Conservation (phyloP, 2,329 filamentous ascomycete species). For the Aspergillus tanneri region DNA sequence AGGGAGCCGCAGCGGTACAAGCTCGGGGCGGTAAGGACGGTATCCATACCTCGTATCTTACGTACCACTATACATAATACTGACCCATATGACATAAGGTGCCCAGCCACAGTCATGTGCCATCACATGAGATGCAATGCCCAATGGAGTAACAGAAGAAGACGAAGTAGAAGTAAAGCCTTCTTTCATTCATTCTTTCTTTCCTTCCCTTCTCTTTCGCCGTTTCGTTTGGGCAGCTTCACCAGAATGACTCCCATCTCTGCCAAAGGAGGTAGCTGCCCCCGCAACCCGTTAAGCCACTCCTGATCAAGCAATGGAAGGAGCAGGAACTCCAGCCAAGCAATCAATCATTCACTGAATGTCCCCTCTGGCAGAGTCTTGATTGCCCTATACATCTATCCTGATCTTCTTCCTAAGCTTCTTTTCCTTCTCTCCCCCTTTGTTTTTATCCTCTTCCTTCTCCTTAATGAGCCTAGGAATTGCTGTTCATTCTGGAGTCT, state of each 20-base stretch:
- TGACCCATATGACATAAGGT: conserved; percentile 3
- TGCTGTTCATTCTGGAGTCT: too few species aligned
- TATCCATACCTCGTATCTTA: too few species aligned
- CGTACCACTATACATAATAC: too few species aligned
- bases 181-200: background rate
- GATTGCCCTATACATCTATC: too few species aligned
- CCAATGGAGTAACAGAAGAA: background rate
- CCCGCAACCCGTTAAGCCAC: background rate
- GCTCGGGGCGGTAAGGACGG: too few species aligned
- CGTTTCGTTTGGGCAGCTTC: background rate
- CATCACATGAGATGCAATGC: background rate
- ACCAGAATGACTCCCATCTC: background rate
- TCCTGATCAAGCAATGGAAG: background rate
- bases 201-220: background rate
- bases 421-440: too few species aligned
- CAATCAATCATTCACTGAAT: background rate
- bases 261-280: background rate
- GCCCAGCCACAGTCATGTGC: conserved; percentile 4
- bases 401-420: too few species aligned
- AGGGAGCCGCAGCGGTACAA: background rate
- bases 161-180: background rate
- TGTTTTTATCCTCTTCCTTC: background rate
- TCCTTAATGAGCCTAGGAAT: too few species aligned
- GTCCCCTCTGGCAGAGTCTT: too few species aligned
- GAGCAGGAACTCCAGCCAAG: background rate